These are phyloP conservation scores for Aureobasidium mangrovei DNA, from an alignment of 2,329 filamentous ascomycete genomes.

Conservation along the genomic window DNA sequence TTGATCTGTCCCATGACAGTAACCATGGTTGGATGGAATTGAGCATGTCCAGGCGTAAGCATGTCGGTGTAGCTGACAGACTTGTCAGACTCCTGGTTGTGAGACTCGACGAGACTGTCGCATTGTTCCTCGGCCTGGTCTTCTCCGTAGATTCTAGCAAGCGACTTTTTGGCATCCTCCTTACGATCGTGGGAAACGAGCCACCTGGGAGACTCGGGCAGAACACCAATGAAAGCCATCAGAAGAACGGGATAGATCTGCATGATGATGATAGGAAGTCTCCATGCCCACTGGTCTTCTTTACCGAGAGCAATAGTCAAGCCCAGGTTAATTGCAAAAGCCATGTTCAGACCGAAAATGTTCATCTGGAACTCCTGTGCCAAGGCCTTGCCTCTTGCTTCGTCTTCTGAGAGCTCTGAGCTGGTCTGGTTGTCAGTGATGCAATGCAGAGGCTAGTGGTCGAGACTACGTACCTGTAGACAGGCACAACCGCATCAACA, in stretches of 20 bases:
- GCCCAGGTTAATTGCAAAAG: constrained; percentile 50
- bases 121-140: constrained; percentile 40
- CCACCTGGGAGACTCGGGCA: constrained; percentile 53
- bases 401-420: constrained; percentile 49
- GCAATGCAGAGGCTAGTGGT: too few relatives aligned
- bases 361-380: constrained; percentile 58
- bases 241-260: constrained; percentile 49
- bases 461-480: constrained; percentile 35
- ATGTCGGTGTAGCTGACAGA: constrained; percentile 48
- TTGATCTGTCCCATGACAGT: constrained; percentile 57
- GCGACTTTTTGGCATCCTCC: constrained; percentile 42
- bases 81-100: constrained; percentile 41
- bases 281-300: constrained; percentile 52
- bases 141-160: constrained; percentile 44
- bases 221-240: constrained; percentile 42
- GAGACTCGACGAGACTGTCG: constrained; percentile 42
- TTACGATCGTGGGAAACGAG: constrained; percentile 43
- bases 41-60: constrained; percentile 45
- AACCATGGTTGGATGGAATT: constrained; percentile 53
- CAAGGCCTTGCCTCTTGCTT: constrained; percentile 47
- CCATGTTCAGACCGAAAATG: constrained; percentile 53
- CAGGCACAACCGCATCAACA: constrained; percentile 52
- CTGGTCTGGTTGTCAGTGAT: constrained; percentile 14
- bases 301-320: constrained; percentile 48
- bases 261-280: constrained; percentile 53